Evolutionary conservation across 768 basidiomycete genomes (phyloP).

Genomic region (Boletellus emodensis): DNA sequence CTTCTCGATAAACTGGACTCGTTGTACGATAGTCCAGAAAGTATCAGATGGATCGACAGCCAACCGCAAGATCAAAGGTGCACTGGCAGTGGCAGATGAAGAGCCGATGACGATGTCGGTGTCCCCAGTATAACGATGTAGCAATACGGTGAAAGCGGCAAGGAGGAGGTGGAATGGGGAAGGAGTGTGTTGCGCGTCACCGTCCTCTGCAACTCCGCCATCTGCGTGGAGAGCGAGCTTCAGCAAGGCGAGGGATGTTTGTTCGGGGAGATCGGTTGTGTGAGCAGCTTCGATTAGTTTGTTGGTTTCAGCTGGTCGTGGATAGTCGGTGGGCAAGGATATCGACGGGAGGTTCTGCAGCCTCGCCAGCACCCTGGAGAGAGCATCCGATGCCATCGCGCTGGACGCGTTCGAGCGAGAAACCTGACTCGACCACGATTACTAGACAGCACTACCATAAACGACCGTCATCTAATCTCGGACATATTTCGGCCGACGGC

Average conservation of each 20-base stretch:
- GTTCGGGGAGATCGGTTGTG: constrained; percentile 63
- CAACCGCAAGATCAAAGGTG: constrained; percentile 82
- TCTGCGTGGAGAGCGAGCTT: constrained; percentile 78
- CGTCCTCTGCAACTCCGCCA: constrained; percentile 45
- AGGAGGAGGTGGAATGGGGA: constrained; percentile 90
- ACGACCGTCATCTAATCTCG: too few species aligned
- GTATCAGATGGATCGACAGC: constrained; percentile 81
- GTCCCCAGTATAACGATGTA: constrained; percentile 95
- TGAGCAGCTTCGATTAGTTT: constrained; percentile 85
- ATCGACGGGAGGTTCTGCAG: constrained; percentile 84
- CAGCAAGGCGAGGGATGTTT: constrained; percentile 72
- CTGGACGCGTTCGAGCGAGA: not conserved
- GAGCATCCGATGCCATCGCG: constrained; percentile 28
- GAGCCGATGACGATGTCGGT: constrained; percentile 90
- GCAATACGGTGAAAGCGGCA: constrained; percentile 84
- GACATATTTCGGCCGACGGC: too few species aligned
- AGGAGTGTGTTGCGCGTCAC: constrained; percentile 46
- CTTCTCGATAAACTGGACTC: constrained; percentile 77
- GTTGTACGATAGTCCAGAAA: constrained; percentile 83
- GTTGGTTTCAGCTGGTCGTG: constrained; percentile 67
- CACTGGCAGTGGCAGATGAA: constrained; percentile 68
- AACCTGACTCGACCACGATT: constrained; percentile 1
- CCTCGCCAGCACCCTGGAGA: constrained; percentile 56
- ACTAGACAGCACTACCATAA: too few species aligned
- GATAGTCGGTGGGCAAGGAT: constrained; percentile 94